These are phyloP conservation scores for Rhizopus microsporus DNA, from an alignment of 371 early-diverging fungal species.

Conservation along the genomic window DNA sequence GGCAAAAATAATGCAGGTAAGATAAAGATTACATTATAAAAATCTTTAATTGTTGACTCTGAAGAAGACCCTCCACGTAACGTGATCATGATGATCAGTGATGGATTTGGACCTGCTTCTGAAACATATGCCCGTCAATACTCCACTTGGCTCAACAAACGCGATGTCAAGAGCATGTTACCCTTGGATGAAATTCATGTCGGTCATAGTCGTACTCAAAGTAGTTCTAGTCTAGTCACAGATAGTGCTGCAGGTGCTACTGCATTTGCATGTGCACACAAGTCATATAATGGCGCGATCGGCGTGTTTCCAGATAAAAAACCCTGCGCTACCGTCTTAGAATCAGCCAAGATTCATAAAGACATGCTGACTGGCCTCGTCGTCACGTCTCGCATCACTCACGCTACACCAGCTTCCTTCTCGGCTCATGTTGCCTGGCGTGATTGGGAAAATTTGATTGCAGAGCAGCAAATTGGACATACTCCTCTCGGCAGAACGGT, in stretches of 20 bases:
- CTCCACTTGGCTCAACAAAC: slow-evolving; percentile 54
- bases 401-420: slow-evolving; percentile 84
- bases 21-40: neutral
- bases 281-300: slow-evolving; percentile 91
- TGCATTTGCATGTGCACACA: slow-evolving; percentile 83
- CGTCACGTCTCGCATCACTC: slow-evolving; percentile 90
- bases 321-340: slow-evolving; percentile 92
- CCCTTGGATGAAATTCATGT: slow-evolving; percentile 86
- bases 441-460: slow-evolving; percentile 80
- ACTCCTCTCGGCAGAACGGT: slow-evolving; percentile 78
- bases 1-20: neutral
- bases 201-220: slow-evolving; percentile 86
- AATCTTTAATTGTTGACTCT: neutral
- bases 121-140: slow-evolving; percentile 87
- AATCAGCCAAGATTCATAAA: slow-evolving; percentile 81
- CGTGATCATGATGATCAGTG: slow-evolving; percentile 92
- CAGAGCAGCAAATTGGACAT: slow-evolving; percentile 87
- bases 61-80: slow-evolving; percentile 35
- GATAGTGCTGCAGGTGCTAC: slow-evolving; percentile 98
- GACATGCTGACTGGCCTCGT: slow-evolving; percentile 89
- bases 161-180: slow-evolving; percentile 33
- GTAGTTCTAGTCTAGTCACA: slow-evolving; percentile 79
- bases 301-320: slow-evolving; percentile 60
- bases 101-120: slow-evolving; percentile 93
- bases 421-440: slow-evolving; percentile 81